phyloP scores from a whole-genome alignment of 2,329 filamentous ascomycete species.

The Ascochyta koolunga region DNA sequence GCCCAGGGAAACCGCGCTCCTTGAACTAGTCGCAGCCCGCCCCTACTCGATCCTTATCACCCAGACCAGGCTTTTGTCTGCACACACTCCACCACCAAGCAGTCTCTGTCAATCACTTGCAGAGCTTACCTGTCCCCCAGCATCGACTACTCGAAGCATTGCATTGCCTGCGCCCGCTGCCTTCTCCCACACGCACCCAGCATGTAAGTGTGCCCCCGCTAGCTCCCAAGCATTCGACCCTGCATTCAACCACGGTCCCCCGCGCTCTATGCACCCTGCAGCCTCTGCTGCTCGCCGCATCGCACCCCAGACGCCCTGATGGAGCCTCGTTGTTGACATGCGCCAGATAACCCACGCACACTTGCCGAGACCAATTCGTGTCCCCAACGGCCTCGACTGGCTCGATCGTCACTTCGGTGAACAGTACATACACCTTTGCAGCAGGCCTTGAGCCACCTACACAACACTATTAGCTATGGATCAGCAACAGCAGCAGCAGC shows the following conservation, averaged over 20 bases:
- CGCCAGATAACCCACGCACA: slow-evolving; percentile 33
- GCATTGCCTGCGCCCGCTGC: slow-evolving; percentile 29
- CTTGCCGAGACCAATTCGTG: slow-evolving; percentile 28
- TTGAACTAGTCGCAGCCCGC: slow-evolving; percentile 42
- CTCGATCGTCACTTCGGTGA: slow-evolving; percentile 32
- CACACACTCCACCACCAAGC: slow-evolving; percentile 17
- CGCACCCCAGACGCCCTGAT: background rate
- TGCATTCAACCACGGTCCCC: slow-evolving; percentile 21
- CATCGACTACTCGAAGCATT: slow-evolving; percentile 42
- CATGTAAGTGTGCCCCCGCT: slow-evolving; percentile 37
- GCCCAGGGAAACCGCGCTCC: slow-evolving; percentile 47
- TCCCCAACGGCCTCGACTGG: slow-evolving; percentile 28
- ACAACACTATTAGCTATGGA: slow-evolving; percentile 48
- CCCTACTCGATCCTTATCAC: slow-evolving; percentile 48
- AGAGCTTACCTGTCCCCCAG: slow-evolving; percentile 32
- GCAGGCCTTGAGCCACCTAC: slow-evolving; percentile 32
- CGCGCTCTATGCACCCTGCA: slow-evolving; percentile 19
- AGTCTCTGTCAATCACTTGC: slow-evolving; percentile 37
- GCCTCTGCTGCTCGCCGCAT: slow-evolving; percentile 12
- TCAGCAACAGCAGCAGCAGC: slow-evolving; percentile 55
- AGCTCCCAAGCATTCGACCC: slow-evolving; percentile 31
- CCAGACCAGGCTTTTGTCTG: slow-evolving; percentile 22
- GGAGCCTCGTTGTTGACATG: slow-evolving; percentile 25
- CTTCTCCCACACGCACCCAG: slow-evolving; percentile 24
- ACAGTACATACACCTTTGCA: slow-evolving; percentile 28